Evolutionary conservation across 2,329 filamentous ascomycete genomes (phyloP).

Genomic region (Sarocladiaceae sp.): DNA sequence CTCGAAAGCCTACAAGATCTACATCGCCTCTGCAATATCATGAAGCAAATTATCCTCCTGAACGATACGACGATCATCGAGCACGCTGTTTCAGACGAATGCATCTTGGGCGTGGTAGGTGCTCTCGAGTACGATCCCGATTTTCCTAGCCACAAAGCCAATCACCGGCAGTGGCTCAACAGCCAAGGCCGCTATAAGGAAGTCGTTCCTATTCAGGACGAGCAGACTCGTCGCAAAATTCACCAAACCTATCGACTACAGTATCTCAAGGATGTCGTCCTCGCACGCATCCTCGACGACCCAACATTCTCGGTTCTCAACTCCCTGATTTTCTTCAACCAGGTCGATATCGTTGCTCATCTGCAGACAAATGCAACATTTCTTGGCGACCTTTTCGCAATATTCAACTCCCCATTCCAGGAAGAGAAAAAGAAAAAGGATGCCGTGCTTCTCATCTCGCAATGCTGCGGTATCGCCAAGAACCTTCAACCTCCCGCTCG

Average conservation of each 20-base stretch:
- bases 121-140: constrained; percentile 97
- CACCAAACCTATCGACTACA: constrained; percentile 93
- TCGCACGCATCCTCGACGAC: constrained; percentile 92
- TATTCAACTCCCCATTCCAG: constrained; percentile 63
- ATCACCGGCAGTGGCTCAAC: constrained; percentile 87
- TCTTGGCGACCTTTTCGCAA: constrained; percentile 77
- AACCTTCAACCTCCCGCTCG: constrained; percentile 81
- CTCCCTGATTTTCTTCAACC: constrained; percentile 97
- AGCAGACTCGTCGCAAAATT: constrained; percentile 78
- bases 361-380: constrained; percentile 77
- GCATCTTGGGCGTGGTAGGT: constrained; percentile 86
- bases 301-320: constrained; percentile 97
- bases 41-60: constrained; percentile 90
- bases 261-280: constrained; percentile 96
- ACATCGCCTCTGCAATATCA: constrained; percentile 91
- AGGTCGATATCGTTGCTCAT: constrained; percentile 95
- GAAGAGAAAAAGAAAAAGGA: constrained; percentile 78
- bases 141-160: constrained; percentile 95
- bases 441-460: constrained; percentile 91
- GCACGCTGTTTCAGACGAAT: constrained; percentile 81
- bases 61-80: constrained; percentile 96
- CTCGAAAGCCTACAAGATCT: constrained; percentile 81
- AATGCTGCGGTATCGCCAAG: constrained; percentile 91
- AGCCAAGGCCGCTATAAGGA: constrained; percentile 91
- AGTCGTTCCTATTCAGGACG: constrained; percentile 86